These are phyloP conservation scores for Oxytropis ochrocephala DNA, from an alignment of 306 rosid genomes.

Conservation along the genomic window DNA sequence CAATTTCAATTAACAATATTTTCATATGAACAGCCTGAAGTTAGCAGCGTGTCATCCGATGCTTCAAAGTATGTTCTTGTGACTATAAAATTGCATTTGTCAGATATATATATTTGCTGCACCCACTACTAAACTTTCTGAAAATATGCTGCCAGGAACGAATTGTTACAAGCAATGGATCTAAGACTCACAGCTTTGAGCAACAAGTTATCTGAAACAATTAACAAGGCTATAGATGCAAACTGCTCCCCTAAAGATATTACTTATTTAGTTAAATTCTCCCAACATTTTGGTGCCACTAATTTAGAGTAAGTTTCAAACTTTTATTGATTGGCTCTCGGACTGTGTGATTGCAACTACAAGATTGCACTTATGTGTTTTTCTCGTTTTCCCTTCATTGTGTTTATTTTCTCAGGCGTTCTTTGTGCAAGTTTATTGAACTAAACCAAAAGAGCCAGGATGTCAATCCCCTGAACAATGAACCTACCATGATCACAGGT, in stretches of 20 bases:
- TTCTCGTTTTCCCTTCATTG: background rate
- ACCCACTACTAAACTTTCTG: conserved; percentile 25
- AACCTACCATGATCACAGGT: conserved; percentile 21
- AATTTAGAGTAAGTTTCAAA: conserved; percentile 59
- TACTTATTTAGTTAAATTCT: conserved; percentile 32
- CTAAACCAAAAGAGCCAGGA: conserved; percentile 33
- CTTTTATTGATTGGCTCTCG: conserved; percentile 3
- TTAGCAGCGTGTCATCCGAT: conserved; percentile 46
- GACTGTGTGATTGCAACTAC: background rate
- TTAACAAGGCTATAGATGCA: conserved; percentile 41
- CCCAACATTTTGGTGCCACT: conserved; percentile 60
- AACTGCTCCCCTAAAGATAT: conserved; percentile 46
- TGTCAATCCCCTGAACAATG: conserved; percentile 28
- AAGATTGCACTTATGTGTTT: background rate
- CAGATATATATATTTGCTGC: conserved; percentile 22
- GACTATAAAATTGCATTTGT: conserved; percentile 27
- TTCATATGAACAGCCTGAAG: conserved; percentile 54
- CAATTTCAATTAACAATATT: conserved; percentile 29
- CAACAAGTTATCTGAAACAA: conserved; percentile 42
- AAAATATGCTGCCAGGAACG: conserved; percentile 62
- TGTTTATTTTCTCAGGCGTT: conserved; percentile 46
- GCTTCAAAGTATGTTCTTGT: conserved; percentile 75
- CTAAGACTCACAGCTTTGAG: conserved; percentile 73
- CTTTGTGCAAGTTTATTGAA: conserved; percentile 47
- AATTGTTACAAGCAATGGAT: conserved; percentile 85